Evolutionary conservation across 2,329 filamentous ascomycete species (phyloP), one percentile per base, ranked within the genome.

Genomic region (Penicillium freii): DNA sequence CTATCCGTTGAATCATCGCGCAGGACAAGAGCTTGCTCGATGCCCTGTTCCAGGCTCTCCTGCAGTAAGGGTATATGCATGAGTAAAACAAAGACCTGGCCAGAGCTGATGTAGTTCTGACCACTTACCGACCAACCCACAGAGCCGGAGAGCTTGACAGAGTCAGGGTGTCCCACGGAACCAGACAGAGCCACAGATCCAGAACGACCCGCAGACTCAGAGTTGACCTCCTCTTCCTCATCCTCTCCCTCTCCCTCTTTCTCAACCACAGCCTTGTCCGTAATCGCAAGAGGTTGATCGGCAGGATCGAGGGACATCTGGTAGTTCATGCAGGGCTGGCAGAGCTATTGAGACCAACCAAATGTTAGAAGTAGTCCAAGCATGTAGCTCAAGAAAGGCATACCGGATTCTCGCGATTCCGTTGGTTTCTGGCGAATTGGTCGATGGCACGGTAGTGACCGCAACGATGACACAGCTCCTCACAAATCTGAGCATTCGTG

Each of bases 281-380:
- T 31, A 13, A 52, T 34, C 5, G 50, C 50, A 38, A 43, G 53
- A 36, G 21, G 38, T 11, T 45, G 25, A 21, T 36, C 39, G 11
- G 5, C 15, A 13, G 46, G 13, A 29, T 51, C 46, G 13, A 56
- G 53, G 15, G 53, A 56, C 21, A 44, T 33, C 47, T 56, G 46
- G 36, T 62, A 62, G 57, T 57, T 58, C 52, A 57, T 57, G 39
- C 62, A 60, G 23, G 48, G 51, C 31, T 54, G 27, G 29, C 46
- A 54, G 29, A 54, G 9, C 46, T 57, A 44, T 42, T 6, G 13
- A 43, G 4, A 25, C 2, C 44, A 13, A 11, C 3, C 8, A 34
- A 43, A 11, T 25, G 3, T 46, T 33, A 40, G 34, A 29, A 29
- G 17, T 6, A n/a, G 8, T 13, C 15, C 17, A 9, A 31, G 11